Evolutionary conservation across 2,329 filamentous ascomycete species (phyloP), one percentile per base, ranked within the genome.

Genomic region (Chaetomium sp.): DNA sequence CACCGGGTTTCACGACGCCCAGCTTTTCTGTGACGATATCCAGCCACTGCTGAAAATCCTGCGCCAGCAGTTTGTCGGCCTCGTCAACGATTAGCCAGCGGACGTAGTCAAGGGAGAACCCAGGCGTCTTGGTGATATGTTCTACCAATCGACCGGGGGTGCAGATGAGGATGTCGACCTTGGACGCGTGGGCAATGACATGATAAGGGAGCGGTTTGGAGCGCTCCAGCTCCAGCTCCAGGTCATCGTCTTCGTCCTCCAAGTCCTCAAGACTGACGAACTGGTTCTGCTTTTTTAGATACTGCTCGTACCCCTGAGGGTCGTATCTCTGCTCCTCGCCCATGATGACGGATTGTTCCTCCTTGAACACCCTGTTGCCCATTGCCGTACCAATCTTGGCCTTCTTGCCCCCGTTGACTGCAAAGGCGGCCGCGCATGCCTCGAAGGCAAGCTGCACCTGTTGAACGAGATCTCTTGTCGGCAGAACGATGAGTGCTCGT

Each of bases 51-150:
- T 97, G 93, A 76, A 95, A 97, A 72, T 90, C 93, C 75, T 98
- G 92, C 51, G 93, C 90, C 6, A 98, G 84, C 13, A 98, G 81
- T 74, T 95, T 92, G 76, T 98, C 94, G 12, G 94, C 95, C 78
- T 98, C 94, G 72, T 98, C 94, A 54, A 97, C 90, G 2, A 97
- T 86, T 0, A 98, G 82, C 93, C 93, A 98, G 66, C 91, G 86
- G 4, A 97, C 81, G 73, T 90, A 84, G 63, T 90, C 85, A 25
- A 98, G 81, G 0, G 83, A 86, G 75, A 98, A 97, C 0, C 92
- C 93, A 3, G 87, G 86, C 0, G 94, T 98, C 65, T 89, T 88
- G 68, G 90, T 89, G 58, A 97, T 84, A 76, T 98, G 94, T 72
- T 98, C 94, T 4, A 98, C 92, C 0, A 98, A 84, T 68, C 94